Base-by-base conservation (phyloP, 1,284 basidiomycete species). In the Boletus semigastroideus region DNA sequence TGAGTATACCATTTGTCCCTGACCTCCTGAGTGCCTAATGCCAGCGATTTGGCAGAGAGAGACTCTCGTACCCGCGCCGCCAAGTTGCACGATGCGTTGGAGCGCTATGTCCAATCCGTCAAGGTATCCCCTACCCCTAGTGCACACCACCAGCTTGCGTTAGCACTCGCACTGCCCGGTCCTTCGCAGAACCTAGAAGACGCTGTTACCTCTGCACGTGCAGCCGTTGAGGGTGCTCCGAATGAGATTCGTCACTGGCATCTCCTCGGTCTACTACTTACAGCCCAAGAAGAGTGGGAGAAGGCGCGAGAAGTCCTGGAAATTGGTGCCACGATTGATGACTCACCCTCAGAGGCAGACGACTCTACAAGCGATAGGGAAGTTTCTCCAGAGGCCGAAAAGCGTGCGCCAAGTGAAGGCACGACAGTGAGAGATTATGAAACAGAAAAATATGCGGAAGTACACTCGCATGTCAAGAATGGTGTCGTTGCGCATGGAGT, bases 171-270 rank as follows among this genome's bases (percentile, higher is more conserved):
- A 11, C 82, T 86, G 48, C 77, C 82, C 0, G 80, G 83, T 5
- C 74, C 77, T 2, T 70, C 78, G n/a, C 82, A 87, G 27, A 82
- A 92, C 57, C 73, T 95, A 19, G 75, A 81, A 28, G 72, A 78
- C 5, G 94, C 94, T 0, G 77, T 90, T 2, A 71, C 79, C 9
- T 76, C 84, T 39, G 90, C 92, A 0, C 84, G 90, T 12, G 70
- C 76, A 12, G 90, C 92, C 0, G 82, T 96, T 11, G 92, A 95
- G 69, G 78, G 80, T 4, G 86, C 90, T 49, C 77, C 88, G 0
- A 74, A 73, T 22, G 87, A 91, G 59, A 78, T 91, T 25, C 80
- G 91, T 38, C 85, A 90, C 51, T 98, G 95, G 96, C 96, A 98
- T 70, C 78, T 98, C 16, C 79, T 98, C 0, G 92, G 90, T 1